Percentiles rank a stretch among this genome's conserved stretches.
Conservation (phyloP, 495 filamentous ascomycete species). For the Cryomyces antarcticus region DNA sequence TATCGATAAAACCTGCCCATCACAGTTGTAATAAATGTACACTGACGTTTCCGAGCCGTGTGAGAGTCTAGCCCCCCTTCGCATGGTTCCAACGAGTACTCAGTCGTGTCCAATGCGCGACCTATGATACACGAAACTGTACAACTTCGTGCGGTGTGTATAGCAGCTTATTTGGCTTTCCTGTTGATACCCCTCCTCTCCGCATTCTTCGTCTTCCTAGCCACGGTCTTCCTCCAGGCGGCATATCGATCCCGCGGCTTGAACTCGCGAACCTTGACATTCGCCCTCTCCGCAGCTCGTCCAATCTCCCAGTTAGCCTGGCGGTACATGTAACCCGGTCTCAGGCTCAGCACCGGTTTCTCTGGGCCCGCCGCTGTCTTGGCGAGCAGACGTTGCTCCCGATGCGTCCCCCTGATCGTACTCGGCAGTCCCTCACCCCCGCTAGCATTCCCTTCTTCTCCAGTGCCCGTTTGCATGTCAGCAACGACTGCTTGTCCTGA, state of each 20-base stretch:
- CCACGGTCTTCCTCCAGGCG: slow-evolving; percentile 40
- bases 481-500: slow-evolving; percentile 4
- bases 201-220: slow-evolving; percentile 29
- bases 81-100: too few relatives aligned
- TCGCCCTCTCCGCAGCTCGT: slow-evolving; percentile 36
- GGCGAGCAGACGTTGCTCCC: neutral
- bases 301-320: slow-evolving; percentile 79
- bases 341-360: slow-evolving; percentile 15
- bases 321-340: slow-evolving; percentile 58
- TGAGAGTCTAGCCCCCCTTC: too few relatives aligned
- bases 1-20: too few relatives aligned
- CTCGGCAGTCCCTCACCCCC: neutral
- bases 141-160: too few relatives aligned
- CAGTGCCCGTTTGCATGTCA: neutral
- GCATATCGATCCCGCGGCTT: slow-evolving; percentile 35
- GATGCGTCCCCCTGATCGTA: neutral
- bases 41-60: too few relatives aligned
- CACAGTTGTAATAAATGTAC: too few relatives aligned
- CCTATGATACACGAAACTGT: too few relatives aligned
- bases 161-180: slow-evolving; percentile 26
- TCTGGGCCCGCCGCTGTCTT: neutral
- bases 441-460: neutral
- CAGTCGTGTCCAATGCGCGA: too few relatives aligned
- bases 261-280: slow-evolving; percentile 29
- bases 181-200: slow-evolving; percentile 38